phyloP scores from a whole-genome alignment of 176 grass and related monocot species.

The Musa itinerans region DNA sequence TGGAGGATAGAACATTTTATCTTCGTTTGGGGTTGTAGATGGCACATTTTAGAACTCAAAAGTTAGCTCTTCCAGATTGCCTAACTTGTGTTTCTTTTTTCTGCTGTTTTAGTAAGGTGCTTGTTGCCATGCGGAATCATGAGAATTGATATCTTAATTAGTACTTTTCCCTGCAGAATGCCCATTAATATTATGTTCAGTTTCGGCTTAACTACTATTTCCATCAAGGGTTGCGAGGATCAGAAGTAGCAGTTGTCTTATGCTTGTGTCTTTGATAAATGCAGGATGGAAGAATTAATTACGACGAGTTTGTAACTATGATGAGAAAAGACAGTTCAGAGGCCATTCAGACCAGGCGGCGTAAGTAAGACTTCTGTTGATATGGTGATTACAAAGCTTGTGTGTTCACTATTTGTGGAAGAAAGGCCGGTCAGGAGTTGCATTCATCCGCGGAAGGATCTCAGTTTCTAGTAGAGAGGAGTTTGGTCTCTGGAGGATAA shows the following conservation, averaged over 20 bases:
- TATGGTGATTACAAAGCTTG: not conserved
- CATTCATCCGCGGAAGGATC: not conserved
- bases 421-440: not conserved
- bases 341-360: conserved; percentile 49
- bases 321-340: conserved; percentile 68
- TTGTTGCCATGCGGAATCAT: too few relatives aligned
- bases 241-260: too few relatives aligned
- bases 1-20: too few relatives aligned
- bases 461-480: not conserved
- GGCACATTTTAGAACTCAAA: too few relatives aligned
- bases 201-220: not conserved
- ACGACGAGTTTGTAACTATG: conserved; percentile 93
- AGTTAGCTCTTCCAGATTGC: too few relatives aligned
- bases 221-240: too few relatives aligned
- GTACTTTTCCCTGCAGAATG: too few relatives aligned
- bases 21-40: too few relatives aligned
- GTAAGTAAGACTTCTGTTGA: conserved; percentile 31
- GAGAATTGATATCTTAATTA: too few relatives aligned
- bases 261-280: too few relatives aligned
- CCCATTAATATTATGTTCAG: not conserved
- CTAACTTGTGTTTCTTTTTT: too few relatives aligned
- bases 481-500: not conserved
- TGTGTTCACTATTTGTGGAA: not conserved
- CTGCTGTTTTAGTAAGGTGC: too few relatives aligned
- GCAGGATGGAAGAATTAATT: conserved; percentile 95